Evolutionary conservation across 208 protist genomes (phyloP), one percentile per base, ranked within the genome.

Genomic region (Tritrichomonas foetus): DNA sequence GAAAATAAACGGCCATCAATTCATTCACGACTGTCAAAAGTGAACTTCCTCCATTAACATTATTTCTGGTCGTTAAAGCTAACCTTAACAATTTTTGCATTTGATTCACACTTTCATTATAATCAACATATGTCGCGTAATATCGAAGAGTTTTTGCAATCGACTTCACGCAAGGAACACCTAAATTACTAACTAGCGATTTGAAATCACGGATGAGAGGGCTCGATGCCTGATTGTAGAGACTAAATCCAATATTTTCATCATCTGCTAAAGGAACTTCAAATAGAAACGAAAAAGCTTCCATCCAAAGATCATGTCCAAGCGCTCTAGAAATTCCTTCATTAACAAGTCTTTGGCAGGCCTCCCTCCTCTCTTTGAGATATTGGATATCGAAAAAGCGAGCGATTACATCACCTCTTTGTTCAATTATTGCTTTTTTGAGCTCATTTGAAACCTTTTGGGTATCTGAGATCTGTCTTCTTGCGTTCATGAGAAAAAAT

Each of bases 1-100:
- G 27, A 39, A 89, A 89, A 33, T 61, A 39, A 14, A 57, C 78
- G 1, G 25, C 22, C 25, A 89, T 89, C 9, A 89, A 27, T 39
- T 89, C 47, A 57, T 89, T 89, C 3, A 44, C 39, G 39, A 89
- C 47, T n/a, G 13, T 33, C 2, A 89, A 16, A 27, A 89, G 16
- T 3, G 78, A 16, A 33, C 41, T 53, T 61, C 44, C 47, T 20
- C 78, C 78, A 20, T 22, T 33, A 11, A 16, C 39, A 5, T 57
- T 57, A 22, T n/a, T 89, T 33, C 57, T 44, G 47, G 25, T 53
- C 11, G 44, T 22, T n/a, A 55, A 20, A 47, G 78, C 44, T n/a
- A 89, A 39, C 13, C 16, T 13, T 33, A 89, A n/a, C 20, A 89
- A 57, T 89, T 89, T 89, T 89, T 89, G 78, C 78, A 89, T 57